These are phyloP conservation scores for Lepiota venenata DNA, from an alignment of 768 basidiomycete species.

Conservation along the genomic window DNA sequence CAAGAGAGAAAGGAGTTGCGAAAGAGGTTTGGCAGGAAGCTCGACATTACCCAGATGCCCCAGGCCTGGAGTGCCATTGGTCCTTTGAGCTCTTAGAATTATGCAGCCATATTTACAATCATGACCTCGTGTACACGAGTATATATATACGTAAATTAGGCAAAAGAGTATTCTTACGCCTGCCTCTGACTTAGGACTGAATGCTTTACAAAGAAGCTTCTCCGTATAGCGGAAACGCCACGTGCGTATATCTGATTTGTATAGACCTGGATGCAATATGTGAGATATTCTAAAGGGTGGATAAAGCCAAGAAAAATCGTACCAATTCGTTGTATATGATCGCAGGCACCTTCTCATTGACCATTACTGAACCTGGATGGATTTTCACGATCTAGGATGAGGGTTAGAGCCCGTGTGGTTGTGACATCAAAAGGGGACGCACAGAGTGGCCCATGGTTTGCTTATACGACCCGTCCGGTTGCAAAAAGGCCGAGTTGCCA, in stretches of 20 bases:
- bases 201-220: conserved; percentile 37
- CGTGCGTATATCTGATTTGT: conserved; percentile 88
- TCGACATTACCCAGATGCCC: conserved; percentile 26
- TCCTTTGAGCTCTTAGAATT: not conserved
- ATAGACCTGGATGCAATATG: conserved; percentile 32
- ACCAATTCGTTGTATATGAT: conserved; percentile 96
- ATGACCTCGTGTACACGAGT: not conserved
- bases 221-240: conserved; percentile 82
- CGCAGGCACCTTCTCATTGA: conserved; percentile 77
- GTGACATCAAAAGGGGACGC: conserved; percentile 18
- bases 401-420: not conserved
- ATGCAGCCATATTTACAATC: no score
- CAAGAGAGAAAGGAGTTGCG: conserved; percentile 46
- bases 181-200: conserved; percentile 30
- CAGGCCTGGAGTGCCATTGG: conserved; percentile 24
- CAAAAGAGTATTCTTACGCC: conserved; percentile 17
- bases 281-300: conserved; percentile 30
- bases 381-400: conserved; percentile 68
- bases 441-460: conserved; percentile 72
- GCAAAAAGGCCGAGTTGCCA: conserved; percentile 80
- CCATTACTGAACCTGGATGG: conserved; percentile 83
- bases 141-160: not conserved
- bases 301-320: conserved; percentile 8
- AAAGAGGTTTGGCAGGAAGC: conserved; percentile 41
- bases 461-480: conserved; percentile 87